Conservation (phyloP, 192 early-diverging fungal genomes). For the Allomyces arbusculus region DNA sequence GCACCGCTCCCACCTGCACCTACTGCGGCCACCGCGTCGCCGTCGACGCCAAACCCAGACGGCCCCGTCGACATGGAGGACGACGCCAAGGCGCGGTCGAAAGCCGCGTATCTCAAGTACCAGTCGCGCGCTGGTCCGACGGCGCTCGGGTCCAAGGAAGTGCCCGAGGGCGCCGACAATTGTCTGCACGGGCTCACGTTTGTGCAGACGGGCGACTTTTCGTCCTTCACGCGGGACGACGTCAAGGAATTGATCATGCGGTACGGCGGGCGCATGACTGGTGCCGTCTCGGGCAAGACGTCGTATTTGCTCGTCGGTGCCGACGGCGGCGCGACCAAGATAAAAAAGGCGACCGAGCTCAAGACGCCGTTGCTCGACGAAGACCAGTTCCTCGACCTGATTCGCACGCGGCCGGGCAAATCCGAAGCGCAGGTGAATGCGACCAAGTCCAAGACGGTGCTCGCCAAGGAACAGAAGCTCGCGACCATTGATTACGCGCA, state of each 20-base stretch:
- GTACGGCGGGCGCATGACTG: conserved; percentile 65
- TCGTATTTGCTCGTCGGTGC: conserved; percentile 68
- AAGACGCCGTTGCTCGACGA: conserved; percentile 58
- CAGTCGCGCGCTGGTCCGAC: conserved; percentile 18
- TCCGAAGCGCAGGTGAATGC: background rate
- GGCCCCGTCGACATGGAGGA: no score
- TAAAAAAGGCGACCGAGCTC: conserved; percentile 48
- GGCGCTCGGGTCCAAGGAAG: conserved; percentile 39
- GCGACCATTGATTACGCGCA: conserved; percentile 15
- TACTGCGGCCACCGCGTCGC: no score
- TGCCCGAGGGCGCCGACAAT: conserved; percentile 49
- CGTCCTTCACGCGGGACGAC: conserved; percentile 50
- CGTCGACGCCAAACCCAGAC: no score
- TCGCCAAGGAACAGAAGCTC: conserved; percentile 2
- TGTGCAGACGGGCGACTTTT: conserved; percentile 85
- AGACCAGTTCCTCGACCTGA: conserved; percentile 62
- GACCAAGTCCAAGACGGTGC: conserved; percentile 1
- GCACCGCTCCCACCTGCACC: no score
- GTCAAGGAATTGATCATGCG: conserved; percentile 65
- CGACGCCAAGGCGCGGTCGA: no score
- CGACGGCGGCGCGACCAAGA: conserved; percentile 68
- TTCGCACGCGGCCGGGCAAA: conserved; percentile 26
- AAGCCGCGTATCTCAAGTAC: no score
- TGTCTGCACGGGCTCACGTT: conserved; percentile 62
- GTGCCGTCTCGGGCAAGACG: conserved; percentile 57